Conservation (phyloP, 2,329 filamentous ascomycete species). For the Lasiodiplodia sp. region DNA sequence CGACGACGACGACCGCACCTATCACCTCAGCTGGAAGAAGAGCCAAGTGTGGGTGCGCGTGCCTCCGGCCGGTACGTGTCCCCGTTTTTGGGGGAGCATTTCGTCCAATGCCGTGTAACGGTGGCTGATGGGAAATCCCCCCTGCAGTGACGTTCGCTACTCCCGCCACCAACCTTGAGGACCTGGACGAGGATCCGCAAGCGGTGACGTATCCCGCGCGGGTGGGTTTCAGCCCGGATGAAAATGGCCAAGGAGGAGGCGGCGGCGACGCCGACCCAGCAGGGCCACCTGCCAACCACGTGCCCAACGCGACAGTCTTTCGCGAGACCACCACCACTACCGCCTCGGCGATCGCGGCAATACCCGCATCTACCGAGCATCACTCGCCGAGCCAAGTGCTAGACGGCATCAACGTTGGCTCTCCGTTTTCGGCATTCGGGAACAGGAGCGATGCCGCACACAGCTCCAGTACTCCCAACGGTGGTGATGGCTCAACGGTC, state of each 20-base stretch:
- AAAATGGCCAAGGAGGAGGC: not conserved
- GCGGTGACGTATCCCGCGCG: conserved; percentile 3
- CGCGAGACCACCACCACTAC: not conserved
- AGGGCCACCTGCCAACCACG: not conserved
- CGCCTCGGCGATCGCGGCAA: not conserved
- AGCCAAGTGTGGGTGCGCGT: conserved; percentile 23
- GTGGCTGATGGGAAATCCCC: conserved; percentile 10
- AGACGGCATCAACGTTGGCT: not conserved
- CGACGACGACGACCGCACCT: not conserved
- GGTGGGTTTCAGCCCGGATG: not conserved
- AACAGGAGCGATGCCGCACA: not conserved
- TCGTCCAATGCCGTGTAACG: not conserved
- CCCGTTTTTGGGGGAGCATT: too few relatives aligned
- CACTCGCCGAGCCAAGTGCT: not conserved
- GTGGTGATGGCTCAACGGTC: not conserved
- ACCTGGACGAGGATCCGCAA: conserved; percentile 15
- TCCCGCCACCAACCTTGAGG: conserved; percentile 15
- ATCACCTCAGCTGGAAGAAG: conserved; percentile 7
- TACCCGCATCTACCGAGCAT: not conserved
- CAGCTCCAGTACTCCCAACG: not conserved
- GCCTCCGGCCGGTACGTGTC: conserved; percentile 7
- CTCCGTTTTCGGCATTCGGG: not conserved
- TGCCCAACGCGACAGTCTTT: not conserved
- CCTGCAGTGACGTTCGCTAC: conserved; percentile 21
- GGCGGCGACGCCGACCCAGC: too few relatives aligned